Base-by-base conservation (phyloP, 768 basidiomycete species). In the Amanita pseudoporphyria region DNA sequence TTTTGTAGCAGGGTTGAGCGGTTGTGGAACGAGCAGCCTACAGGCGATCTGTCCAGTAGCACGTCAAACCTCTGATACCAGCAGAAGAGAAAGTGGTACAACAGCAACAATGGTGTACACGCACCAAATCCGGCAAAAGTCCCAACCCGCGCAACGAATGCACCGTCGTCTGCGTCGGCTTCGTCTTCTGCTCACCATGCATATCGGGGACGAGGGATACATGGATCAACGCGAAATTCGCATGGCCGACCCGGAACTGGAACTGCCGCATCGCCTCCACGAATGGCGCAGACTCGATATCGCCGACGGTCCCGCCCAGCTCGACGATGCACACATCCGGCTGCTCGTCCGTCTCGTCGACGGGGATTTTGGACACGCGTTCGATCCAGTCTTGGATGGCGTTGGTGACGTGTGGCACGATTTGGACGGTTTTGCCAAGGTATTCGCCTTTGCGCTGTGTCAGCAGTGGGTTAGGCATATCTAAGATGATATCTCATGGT, bases 251-350 rank as follows among this genome's bases (percentile, higher is more conserved):
- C 49, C 95, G 84, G 73, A 97, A 97, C 62, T 99, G 95, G 76
- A 99, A 99, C 65, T 99, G 95, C n/a, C 95, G 83, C 87, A 99
- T 93, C 0, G 95, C 95, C 65, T 99, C 95, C 40, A 99, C 76
- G 65, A 99, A 99, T 2, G 95, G 95, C 3, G 94, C 94, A 5
- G 92, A 96, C 60, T 99, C 95, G 63, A 99, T 99, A 60, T 99
- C 95, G 39, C 95, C 95, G 13, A 99, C 95, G 0, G 95, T 99
- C 18, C 95, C 95, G 49, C 95, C 95, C 53, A 99, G 86, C 91
- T 99, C 95, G 54, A 99, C 81, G 56, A 99, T 96, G 67, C 95
- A 99, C 36, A 99, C 85, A 62, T 99, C 95, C 0, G 95, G 94
- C 60, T 84, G 80, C 58, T 94, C 83, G 18, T 82, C 90, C 12